Evolutionary conservation across 371 early-diverging fungal genomes (phyloP), one percentile per base, ranked within the genome.

Genomic region (Lichtheimia ornata): DNA sequence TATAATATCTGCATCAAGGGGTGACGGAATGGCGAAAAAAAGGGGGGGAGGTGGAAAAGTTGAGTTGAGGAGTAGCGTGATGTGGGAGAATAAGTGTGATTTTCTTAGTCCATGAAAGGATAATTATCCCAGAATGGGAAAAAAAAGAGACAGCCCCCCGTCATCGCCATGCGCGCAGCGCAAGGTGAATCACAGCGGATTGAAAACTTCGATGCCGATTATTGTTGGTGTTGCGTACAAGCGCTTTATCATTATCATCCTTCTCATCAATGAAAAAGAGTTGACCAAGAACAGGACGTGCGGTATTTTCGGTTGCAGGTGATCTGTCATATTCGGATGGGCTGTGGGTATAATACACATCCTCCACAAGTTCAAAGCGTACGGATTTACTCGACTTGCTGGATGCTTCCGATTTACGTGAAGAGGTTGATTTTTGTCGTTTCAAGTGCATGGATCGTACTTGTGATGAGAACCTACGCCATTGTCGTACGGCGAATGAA

Each of bases 291-390:
- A 57, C 57, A 15, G 63, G 63, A 44, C 63, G 42, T 22, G 57
- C 41, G 25, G 42, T 45, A 6, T 56, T 28, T 41, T 73, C 77
- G 27, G 67, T 61, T 41, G 67, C 64, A 28, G 77, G 63, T 20
- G 65, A 60, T 18, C 77, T 72, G 53, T 77, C 77, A 45, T 77
- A 77, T 52, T 77, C 77, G 6, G 64, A 28, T 5, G 77, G 63
- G 35, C 74, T 74, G 49, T 77, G 77, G 7, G 77, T 77, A 60
- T 74, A 77, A 53, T 66, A 77, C 1, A 77, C 58, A 4, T 74
- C 61, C 35, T 77, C 74, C 4, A 74, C 59, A 3, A 63, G 53
- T 24, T 77, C 66, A 44, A 77, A 77, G 0, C 73, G 74, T 1
- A 77, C 77, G 1, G 67, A 67, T 65, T 74, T 76, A 13, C 22